phyloP scores from a whole-genome alignment of 2,329 filamentous ascomycete genomes.

The Monilinia vaccinii-corymbosi region DNA sequence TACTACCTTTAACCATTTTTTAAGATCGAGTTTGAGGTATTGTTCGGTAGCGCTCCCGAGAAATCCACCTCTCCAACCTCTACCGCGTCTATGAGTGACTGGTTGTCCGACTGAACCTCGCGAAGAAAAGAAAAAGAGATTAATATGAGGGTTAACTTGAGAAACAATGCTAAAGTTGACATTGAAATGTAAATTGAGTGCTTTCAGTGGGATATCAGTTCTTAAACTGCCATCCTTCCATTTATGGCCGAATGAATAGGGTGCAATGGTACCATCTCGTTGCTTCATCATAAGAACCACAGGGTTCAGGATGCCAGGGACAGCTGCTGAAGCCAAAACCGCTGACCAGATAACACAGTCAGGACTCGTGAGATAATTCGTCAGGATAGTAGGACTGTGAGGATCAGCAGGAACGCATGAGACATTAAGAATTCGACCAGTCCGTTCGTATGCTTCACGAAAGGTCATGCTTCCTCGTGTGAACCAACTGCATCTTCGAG shows the following conservation, averaged over 20 bases:
- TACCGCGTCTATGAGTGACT: conserved; percentile 85
- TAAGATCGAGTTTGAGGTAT: conserved; percentile 91
- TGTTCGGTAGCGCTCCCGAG: conserved; percentile 87
- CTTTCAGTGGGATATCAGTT: conserved; percentile 91
- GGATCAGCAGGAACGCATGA: conserved; percentile 94
- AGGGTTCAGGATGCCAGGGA: conserved; percentile 91
- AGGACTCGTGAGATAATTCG: conserved; percentile 89
- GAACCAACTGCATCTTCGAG: conserved; percentile 78
- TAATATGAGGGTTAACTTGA: conserved; percentile 94
- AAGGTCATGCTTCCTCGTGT: conserved; percentile 88
- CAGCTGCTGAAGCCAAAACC: conserved; percentile 86
- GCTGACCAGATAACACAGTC: conserved; percentile 99
- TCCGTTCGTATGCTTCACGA: conserved; percentile 85
- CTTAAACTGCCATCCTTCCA: conserved; percentile 96
- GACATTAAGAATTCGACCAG: conserved; percentile 89
- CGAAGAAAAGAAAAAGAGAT: conserved; percentile 97
- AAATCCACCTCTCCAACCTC: conserved; percentile 93
- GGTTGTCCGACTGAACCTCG: conserved; percentile 85
- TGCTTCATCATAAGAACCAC: conserved; percentile 90
- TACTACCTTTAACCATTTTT: conserved; percentile 94
- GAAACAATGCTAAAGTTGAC: conserved; percentile 91
- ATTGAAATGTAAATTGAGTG: conserved; percentile 93
- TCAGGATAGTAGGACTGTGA: conserved; percentile 78
- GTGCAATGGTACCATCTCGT: conserved; percentile 64
- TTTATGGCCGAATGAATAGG: conserved; percentile 96